Conservation (phyloP, 768 basidiomycete species). For the Rhizopogon vinicolor region DNA sequence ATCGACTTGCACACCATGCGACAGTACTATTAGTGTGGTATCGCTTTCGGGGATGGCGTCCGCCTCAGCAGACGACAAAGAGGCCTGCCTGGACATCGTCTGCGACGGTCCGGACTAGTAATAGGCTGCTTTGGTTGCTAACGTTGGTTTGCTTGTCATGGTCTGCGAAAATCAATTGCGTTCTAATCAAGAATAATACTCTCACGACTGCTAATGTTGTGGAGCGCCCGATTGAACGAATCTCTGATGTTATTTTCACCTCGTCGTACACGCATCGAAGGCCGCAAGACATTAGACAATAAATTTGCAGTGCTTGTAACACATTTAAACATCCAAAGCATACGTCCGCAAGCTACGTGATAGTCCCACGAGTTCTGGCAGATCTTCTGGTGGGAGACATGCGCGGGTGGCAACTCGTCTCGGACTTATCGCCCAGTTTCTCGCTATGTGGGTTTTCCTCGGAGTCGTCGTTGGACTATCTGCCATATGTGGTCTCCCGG, state of each 20-base stretch:
- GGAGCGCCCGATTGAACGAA: no score
- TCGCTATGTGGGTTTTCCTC: background rate
- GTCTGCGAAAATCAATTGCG: no score
- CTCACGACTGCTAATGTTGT: no score
- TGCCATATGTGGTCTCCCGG: background rate
- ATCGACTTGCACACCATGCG: background rate
- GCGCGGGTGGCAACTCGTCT: background rate
- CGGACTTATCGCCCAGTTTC: background rate
- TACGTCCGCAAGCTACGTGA: background rate
- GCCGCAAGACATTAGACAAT: no score
- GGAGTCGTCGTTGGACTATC: background rate
- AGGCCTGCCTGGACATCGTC: background rate
- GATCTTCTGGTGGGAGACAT: background rate
- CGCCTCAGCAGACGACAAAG: background rate
- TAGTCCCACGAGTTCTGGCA: background rate
- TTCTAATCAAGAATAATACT: no score
- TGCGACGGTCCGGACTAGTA: background rate
- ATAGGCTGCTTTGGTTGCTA: background rate
- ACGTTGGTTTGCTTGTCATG: no score
- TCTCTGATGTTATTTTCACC: no score
- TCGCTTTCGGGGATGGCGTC: background rate
- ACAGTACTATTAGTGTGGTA: background rate
- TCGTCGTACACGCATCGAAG: no score
- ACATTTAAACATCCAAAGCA: background rate
- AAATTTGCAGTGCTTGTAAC: background rate